These are phyloP conservation scores for Arthrobotrys pseudoclavata DNA, from an alignment of 2,329 filamentous ascomycete species.

Conservation along the genomic window DNA sequence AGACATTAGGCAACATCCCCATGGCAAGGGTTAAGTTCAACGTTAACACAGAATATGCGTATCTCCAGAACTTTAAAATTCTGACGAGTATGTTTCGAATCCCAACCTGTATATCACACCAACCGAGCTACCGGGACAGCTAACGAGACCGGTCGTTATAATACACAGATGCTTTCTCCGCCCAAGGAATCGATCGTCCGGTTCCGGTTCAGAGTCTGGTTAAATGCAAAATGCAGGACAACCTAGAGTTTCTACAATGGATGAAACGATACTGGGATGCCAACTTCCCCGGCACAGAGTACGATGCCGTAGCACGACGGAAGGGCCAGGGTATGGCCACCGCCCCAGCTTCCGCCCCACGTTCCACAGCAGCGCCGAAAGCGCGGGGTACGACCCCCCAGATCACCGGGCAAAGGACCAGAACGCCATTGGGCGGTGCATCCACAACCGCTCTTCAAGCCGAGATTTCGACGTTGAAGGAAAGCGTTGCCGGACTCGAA, in stretches of 20 bases:
- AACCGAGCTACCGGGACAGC: conserved; percentile 17
- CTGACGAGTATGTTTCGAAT: conserved; percentile 80
- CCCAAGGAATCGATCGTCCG: conserved; percentile 88
- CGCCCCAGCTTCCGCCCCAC: conserved; percentile 67
- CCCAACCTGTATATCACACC: background rate
- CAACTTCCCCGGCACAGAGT: conserved; percentile 96
- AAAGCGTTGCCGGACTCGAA: conserved; percentile 94
- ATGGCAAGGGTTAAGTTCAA: conserved; percentile 99
- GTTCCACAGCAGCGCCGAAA: conserved; percentile 68
- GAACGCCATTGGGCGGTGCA: conserved; percentile 67
- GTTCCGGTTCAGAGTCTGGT: conserved; percentile 89
- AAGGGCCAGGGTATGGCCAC: conserved; percentile 78
- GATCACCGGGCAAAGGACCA: conserved; percentile 67
- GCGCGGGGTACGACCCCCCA: conserved; percentile 66
- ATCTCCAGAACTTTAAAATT: conserved; percentile 98
- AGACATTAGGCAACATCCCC: conserved; percentile 79
- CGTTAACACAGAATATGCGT: conserved; percentile 95
- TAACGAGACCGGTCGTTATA: conserved; percentile 13
- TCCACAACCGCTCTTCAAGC: conserved; percentile 80
- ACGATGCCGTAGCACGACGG: conserved; percentile 87
- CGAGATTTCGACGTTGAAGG: conserved; percentile 90
- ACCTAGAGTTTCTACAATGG: conserved; percentile 98
- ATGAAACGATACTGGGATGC: conserved; percentile 97
- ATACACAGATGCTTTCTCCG: conserved; percentile 80
- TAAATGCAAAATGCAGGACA: conserved; percentile 99